Conservation (phyloP, 116 monocot species). For the Posidonia oceanica region DNA sequence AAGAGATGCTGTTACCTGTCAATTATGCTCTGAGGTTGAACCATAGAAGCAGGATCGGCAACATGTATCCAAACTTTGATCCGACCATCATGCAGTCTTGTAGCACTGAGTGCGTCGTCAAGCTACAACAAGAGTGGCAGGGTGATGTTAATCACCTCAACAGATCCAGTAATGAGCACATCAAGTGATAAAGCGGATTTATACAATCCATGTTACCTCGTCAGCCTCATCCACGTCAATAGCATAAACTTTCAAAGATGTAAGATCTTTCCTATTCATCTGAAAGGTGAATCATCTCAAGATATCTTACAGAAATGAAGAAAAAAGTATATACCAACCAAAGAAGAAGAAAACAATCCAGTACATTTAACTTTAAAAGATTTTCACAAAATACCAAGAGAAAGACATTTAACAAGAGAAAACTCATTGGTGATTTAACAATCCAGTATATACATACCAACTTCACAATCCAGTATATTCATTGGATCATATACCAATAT, state of each 20-base stretch:
- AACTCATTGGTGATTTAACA: too few species aligned
- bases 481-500: too few species aligned
- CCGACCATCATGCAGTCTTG: slow-evolving; percentile 72
- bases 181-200: not conserved
- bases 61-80: slow-evolving; percentile 96
- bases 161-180: not conserved
- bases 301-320: not conserved
- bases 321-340: not conserved
- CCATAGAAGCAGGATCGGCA: slow-evolving; percentile 79
- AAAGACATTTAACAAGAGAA: too few species aligned
- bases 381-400: too few species aligned
- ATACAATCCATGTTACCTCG: slow-evolving; percentile 37
- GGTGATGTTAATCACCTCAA: not conserved
- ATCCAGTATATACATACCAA: too few species aligned
- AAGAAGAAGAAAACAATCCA: not conserved
- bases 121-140: slow-evolving; percentile 32
- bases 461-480: too few species aligned
- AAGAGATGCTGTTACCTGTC: slow-evolving; percentile 39
- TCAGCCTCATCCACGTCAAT: slow-evolving; percentile 99
- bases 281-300: slow-evolving; percentile 7
- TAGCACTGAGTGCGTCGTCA: slow-evolving; percentile 94
- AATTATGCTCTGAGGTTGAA: slow-evolving; percentile 63
- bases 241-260: slow-evolving; percentile 87
- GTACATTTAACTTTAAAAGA: too few species aligned
- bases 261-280: slow-evolving; percentile 73